Percentiles rank a stretch among this genome's conserved stretches.
These are phyloP conservation scores for carrot (Daucus carota) DNA, from an alignment of 129 eudicot species.

Conservation along the genomic window DNA sequence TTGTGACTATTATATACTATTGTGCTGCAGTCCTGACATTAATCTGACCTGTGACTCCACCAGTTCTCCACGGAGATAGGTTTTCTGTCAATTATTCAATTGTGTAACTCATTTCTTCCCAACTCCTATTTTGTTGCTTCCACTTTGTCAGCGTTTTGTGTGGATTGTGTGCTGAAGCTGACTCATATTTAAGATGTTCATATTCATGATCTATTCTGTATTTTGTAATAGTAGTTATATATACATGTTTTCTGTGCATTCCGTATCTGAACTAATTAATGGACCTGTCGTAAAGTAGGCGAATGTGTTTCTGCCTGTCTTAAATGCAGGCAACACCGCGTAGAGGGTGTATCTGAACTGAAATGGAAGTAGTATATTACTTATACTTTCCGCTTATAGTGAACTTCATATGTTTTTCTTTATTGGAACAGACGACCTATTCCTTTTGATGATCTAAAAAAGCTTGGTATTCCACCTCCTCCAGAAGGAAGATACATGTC, in stretches of 20 bases:
- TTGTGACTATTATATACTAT: no score
- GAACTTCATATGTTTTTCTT: not conserved
- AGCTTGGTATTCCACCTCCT: slow-evolving; percentile 92
- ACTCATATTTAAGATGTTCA: not conserved
- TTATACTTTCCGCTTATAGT: not conserved
- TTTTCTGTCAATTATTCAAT: no score
- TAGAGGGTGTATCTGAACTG: not conserved
- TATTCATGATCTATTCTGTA: not conserved
- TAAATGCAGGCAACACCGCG: not conserved
- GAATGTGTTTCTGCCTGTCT: not conserved
- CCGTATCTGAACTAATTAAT: not conserved
- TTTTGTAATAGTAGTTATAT: not conserved
- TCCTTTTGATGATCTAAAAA: slow-evolving; percentile 73
- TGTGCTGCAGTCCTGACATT: no score
- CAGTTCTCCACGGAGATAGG: no score
- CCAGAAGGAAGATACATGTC: slow-evolving; percentile 97
- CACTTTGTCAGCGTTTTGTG: not conserved
- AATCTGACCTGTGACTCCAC: no score
- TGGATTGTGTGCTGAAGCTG: not conserved
- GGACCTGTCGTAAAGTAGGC: not conserved
- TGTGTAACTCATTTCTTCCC: not conserved
- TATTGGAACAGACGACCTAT: slow-evolving; percentile 57
- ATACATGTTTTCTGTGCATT: not conserved
- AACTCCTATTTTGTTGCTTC: not conserved
- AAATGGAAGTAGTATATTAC: not conserved